phyloP scores from a whole-genome alignment of 768 basidiomycete genomes.

The Boletus reticulatus region DNA sequence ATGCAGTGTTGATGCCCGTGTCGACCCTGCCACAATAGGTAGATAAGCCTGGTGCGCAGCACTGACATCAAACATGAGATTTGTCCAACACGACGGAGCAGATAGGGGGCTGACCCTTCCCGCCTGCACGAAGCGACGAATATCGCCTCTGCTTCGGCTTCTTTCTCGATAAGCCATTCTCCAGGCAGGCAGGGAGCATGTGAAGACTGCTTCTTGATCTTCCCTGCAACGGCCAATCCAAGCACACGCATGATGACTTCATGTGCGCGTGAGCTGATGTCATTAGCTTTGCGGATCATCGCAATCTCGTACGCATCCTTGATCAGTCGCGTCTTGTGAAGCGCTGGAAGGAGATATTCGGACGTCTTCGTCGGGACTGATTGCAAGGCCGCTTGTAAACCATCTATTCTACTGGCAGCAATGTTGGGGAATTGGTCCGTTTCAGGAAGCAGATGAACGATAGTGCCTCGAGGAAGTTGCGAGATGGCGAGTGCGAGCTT shows the following conservation, averaged over 20 bases:
- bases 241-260: constrained; percentile 91
- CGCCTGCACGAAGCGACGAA: constrained; percentile 89
- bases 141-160: constrained; percentile 91
- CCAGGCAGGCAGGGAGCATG: constrained; percentile 56
- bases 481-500: constrained; percentile 46
- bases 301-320: constrained; percentile 77
- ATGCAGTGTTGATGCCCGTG: constrained; percentile 85
- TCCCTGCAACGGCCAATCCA: constrained; percentile 65
- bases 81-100: neutral
- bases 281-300: constrained; percentile 75
- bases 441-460: constrained; percentile 64
- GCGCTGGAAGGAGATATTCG: constrained; percentile 65
- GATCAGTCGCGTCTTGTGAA: constrained; percentile 78
- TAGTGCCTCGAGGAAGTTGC: constrained; percentile 47
- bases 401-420: constrained; percentile 1
- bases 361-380: constrained; percentile 2
- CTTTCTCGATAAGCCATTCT: constrained; percentile 90
- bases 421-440: constrained; percentile 23
- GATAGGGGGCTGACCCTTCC: constrained; percentile 63
- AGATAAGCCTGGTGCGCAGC: constrained; percentile 87
- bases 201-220: constrained; percentile 43
- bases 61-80: constrained; percentile 36
- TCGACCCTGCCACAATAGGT: constrained; percentile 88
- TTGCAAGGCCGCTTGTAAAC: constrained; percentile 5
- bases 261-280: constrained; percentile 87